A percentile compares a stretch with the other conserved stretches of the same genome.
Evolutionary conservation across 768 basidiomycete species (phyloP).

Genomic region (Podaxis sp.): DNA sequence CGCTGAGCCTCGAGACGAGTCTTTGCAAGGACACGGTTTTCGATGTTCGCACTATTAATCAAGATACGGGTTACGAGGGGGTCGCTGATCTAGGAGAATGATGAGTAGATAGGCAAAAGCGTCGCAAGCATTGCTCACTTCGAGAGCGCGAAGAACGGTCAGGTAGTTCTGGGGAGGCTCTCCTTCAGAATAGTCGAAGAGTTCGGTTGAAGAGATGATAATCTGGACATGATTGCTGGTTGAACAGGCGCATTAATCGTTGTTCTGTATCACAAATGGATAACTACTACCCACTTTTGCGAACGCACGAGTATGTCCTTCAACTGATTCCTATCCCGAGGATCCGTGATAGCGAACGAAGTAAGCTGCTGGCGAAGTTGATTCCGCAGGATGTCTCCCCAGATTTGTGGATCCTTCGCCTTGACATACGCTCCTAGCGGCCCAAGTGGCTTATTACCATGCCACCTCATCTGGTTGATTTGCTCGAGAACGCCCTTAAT

Average conservation of each 20-base stretch:
- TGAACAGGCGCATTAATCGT: not conserved
- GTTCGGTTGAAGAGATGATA: constrained; percentile 66
- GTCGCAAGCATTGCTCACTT: constrained; percentile 34
- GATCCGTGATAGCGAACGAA: constrained; percentile 75
- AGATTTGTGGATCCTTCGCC: constrained; percentile 61
- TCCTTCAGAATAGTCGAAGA: constrained; percentile 79
- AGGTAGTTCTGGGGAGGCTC: constrained; percentile 63
- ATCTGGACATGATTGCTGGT: constrained; percentile 49
- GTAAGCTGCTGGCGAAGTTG: constrained; percentile 60
- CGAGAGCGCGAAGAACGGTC: constrained; percentile 81
- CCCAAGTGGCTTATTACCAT: constrained; percentile 66
- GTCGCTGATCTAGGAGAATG: constrained; percentile 61
- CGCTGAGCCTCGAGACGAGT: constrained; percentile 66
- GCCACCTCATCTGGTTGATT: constrained; percentile 56
- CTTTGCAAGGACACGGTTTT: constrained; percentile 64
- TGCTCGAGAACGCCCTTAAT: constrained; percentile 57
- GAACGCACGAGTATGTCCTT: constrained; percentile 52
- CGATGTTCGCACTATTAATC: constrained; percentile 74
- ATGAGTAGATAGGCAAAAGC: no score
- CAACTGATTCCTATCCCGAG: constrained; percentile 58
- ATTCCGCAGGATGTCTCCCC: constrained; percentile 63
- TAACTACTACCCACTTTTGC: constrained; percentile 58
- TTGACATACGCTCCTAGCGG: constrained; percentile 82
- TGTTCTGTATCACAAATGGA: not conserved
- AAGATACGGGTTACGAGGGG: constrained; percentile 76